Conservation (phyloP, 257 asterid genomes). For the Solanum sejunctum region DNA sequence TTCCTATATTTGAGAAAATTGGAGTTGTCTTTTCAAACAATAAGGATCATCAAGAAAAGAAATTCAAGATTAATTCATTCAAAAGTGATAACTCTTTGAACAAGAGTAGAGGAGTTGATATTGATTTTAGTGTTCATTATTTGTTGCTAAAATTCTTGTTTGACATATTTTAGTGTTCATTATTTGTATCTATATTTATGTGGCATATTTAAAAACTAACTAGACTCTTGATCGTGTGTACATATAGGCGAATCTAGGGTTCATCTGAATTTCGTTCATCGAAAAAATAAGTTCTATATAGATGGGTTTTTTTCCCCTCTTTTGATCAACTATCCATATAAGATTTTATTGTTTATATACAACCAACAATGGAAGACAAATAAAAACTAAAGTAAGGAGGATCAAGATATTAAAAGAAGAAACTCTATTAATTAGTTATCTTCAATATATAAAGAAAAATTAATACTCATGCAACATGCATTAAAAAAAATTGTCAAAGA, state of each 20-base stretch:
- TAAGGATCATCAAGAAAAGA: not conserved
- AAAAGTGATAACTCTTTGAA: not conserved
- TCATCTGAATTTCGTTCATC: too few species aligned
- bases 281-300: not conserved
- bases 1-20: not conserved
- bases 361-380: not conserved
- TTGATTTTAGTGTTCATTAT: not conserved
- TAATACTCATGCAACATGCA: not conserved
- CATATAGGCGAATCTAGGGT: too few species aligned
- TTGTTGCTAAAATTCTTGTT: not conserved
- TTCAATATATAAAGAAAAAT: not conserved
- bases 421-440: not conserved
- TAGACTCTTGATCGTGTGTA: too few species aligned
- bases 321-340: not conserved
- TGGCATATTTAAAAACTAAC: too few species aligned
- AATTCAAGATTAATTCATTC: not conserved
- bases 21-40: not conserved
- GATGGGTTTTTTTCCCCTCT: too few species aligned
- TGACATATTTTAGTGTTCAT: too few species aligned
- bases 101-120: not conserved
- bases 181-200: not conserved
- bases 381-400: not conserved
- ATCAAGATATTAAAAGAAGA: not conserved
- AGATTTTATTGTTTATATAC: not conserved
- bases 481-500: not conserved